Base-by-base conservation (phyloP, 768 basidiomycete species). In the Kwoniella europaea region DNA sequence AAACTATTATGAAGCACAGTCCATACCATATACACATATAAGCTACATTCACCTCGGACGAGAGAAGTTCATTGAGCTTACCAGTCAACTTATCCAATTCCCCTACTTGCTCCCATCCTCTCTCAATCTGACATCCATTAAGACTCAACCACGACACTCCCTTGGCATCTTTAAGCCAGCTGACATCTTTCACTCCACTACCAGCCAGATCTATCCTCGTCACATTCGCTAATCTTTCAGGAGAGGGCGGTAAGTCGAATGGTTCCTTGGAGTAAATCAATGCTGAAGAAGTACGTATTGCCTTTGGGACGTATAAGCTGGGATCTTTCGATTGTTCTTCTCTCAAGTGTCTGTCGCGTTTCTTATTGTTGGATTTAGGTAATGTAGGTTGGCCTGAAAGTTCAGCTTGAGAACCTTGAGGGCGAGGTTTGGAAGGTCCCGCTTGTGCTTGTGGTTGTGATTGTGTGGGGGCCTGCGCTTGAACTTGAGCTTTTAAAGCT, bases 121-220 rank as follows among this genome's bases (percentile, higher is more conserved):
- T 60, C 53, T 65, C 56, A n/a, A 76, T 62, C 53, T 67, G n/a
- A 62, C 77, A 79, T 20, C 77, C 79, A 46, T 63, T 67, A 43
- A 81, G 29, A 64, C 73, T 79, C 58, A 81, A 67, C 79, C 79
- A 81, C 20, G 77, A 77, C 35, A 79, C 77, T 24, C 68, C 74
- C 13, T 61, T 58, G 7, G 67, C 71, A 44, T 62, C 56, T 61
- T 61, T 61, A 53, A 80, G 54, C 73, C 73, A 80, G 24, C 46
- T 55, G 0, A 80, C 64, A 63, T 80, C 79, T 58, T 44, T 68
- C 43, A 66, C 61, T 13, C 72, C 75, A 61, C 79, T 80, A 15
- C 76, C 76, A 2, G 61, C 29, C 69, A 80, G 55, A 62, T 80
- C 79, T 0, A 80, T 59, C 53, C 79, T 58, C 22, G 65, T 67